These are phyloP conservation scores for Haematococcus lacustris DNA, from an alignment of 139 green algal species.

Conservation along the genomic window DNA sequence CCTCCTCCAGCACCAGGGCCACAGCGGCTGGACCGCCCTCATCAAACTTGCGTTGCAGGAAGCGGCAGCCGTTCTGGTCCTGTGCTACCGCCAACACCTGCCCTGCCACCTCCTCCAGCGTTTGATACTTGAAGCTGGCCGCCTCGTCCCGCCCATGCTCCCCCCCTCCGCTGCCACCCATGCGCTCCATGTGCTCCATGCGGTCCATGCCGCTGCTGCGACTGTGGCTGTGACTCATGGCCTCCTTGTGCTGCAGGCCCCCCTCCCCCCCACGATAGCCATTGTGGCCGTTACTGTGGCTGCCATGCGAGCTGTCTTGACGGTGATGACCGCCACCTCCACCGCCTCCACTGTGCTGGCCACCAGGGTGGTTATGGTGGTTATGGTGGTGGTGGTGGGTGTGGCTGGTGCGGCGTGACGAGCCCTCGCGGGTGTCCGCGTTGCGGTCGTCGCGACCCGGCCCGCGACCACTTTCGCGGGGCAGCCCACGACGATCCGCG, in stretches of 20 bases:
- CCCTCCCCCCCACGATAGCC: no score
- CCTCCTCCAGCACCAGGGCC: slow-evolving; percentile 58
- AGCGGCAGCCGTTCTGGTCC: slow-evolving; percentile 96
- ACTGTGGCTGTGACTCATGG: no score
- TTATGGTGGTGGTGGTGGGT: slow-evolving; percentile 10
- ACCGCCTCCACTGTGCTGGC: no score
- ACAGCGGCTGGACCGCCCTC: slow-evolving; percentile 82
- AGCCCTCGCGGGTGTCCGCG: neutral
- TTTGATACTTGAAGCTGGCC: slow-evolving; percentile 38
- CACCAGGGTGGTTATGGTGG: neutral
- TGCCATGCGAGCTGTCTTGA: no score
- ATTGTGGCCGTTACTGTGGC: no score
- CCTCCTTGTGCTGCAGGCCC: no score
- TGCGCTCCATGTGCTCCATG: slow-evolving; percentile 5
- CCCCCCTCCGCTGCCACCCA: neutral
- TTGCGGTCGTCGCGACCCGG: no score
- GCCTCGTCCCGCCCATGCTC: neutral
- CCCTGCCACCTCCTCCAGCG: slow-evolving; percentile 72
- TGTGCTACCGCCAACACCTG: slow-evolving; percentile 83
- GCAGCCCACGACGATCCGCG: no score
- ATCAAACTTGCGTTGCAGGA: slow-evolving; percentile 97
- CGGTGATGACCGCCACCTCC: no score
- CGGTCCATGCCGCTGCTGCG: no score
- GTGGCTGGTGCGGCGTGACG: neutral
- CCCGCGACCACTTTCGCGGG: no score